Evolutionary conservation across 1,139 yeast species (phyloP), one percentile per base, ranked within the genome.

Genomic region (Debaryomycetaceae sp.): DNA sequence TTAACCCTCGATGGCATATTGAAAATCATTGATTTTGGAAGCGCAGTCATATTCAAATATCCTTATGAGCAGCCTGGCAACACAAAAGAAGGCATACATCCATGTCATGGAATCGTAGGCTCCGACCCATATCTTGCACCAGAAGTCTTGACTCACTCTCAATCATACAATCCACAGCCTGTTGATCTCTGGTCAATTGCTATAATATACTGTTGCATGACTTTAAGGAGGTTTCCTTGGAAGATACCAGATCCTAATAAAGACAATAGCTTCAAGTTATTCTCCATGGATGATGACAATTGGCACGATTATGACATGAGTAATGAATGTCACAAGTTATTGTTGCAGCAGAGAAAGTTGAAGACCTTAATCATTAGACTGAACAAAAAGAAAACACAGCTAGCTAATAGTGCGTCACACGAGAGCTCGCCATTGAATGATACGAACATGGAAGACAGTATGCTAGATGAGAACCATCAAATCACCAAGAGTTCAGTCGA

Each of bases 111-210:
- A 6, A 85, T 93, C 51, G 97, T 93, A 44, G 99, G 99, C 5
- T 88, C 97, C 7, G 99, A 95, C 66, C 99, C 99, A 5, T 93
- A 93, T 60, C 76, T 93, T 58, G 98, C 99, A 1, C 99, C 99
- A 0, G 99, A 93, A 64, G 97, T 91, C 14, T 76, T 95, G 53
- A 78, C 77, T 31, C 78, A 80, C 44, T 77, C 81, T 45, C 67
- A 68, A 50, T 79, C 84, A 31, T 93, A 91, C 60, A 95, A 91
- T 60, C 97, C 99, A 3, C 89, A 87, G 58, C 87, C 90, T 2
- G 96, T 91, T 7, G 99, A 93, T 66, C 75, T 93, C 43, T 93
- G 99, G 99, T 90, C 96, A 7, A 83, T 84, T 24, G 97, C 96
- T 13, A 89, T 91, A 48, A 88, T 91, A 39, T 88, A 87, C 62